Base-by-base conservation (phyloP, 2,329 filamentous ascomycete genomes). In the Colletotrichum lindemuthianum region DNA sequence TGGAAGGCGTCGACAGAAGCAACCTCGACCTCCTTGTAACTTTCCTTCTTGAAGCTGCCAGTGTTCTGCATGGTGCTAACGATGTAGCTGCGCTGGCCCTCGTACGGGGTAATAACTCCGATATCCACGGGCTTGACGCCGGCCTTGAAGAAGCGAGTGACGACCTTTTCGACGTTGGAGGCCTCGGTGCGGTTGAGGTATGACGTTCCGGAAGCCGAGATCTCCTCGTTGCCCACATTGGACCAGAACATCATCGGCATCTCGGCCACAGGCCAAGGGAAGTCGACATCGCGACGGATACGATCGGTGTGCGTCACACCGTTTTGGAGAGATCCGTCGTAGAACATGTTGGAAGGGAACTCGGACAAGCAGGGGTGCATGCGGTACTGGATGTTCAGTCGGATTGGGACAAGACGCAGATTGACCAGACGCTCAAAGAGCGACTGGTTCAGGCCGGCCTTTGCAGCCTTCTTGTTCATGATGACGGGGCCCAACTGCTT, bases 191-290 rank as follows among this genome's bases (percentile, higher is more conserved):
- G 92, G 78, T 99, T 99, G 70, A 99, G 90, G 74, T 99, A 99
- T 2, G 95, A 98, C 2, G 96, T 99, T 73, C 96, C 96, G 33
- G 94, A 97, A 1, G 96, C 96, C 7, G 95, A 97, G 54, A 99
- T 99, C 78, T 99, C 96, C 78, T 99, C 96, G 65, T 96, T 97
- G 65, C 96, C 96, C 59, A 97, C 83, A 75, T 99, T 99, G 33
- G 93, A 97, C 96, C 96, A 99, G 81, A 99, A 99, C 96, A 98
- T 98, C 96, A 99, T 99, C 3, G 96, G 96, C 70, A 90, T 93
- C 75, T 98, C 95, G 16, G 84, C 88, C 36, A 97, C 92, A 3
- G 96, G 96, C 96, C 96, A 99, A 11, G 96, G 96, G 76, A 99
- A 99, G 77, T 99, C 96, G 34, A 99, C 93, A 72, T 99, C 95